These are phyloP conservation scores for Pythium sp. DNA, from an alignment of 352 stramenopile genomes.

Conservation along the genomic window DNA sequence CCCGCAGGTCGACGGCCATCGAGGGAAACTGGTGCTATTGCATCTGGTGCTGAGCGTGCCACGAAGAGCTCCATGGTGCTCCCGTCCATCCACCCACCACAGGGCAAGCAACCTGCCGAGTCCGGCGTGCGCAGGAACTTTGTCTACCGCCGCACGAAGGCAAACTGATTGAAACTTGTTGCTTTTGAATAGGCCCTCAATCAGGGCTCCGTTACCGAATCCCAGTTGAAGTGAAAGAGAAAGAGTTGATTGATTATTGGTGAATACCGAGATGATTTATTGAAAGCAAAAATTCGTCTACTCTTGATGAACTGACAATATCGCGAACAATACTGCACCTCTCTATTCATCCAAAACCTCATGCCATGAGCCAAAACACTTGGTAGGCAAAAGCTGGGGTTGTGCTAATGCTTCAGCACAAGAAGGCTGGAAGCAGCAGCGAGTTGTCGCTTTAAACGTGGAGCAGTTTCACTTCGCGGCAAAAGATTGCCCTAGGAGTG, in stretches of 20 bases:
- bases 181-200: neutral
- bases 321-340: neutral
- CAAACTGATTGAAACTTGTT: neutral
- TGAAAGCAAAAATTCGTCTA: neutral
- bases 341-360: neutral
- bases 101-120: neutral
- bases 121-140: neutral
- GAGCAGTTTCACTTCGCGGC: neutral
- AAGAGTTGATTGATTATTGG: neutral
- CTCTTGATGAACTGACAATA: neutral
- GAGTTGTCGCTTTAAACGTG: neutral
- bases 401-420: neutral
- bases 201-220: neutral
- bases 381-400: neutral
- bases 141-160: constrained; percentile 1
- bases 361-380: neutral
- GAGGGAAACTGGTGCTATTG: neutral
- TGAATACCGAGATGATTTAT: neutral
- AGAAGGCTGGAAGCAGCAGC: neutral
- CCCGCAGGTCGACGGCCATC: neutral
- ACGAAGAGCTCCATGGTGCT: constrained; percentile 1
- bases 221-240: neutral
- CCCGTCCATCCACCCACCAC: constrained; percentile 7
- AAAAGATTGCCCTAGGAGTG: neutral
- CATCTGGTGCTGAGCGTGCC: too few relatives aligned